Base-by-base conservation (phyloP, 495 filamentous ascomycete genomes). In the Xylaria grammica region DNA sequence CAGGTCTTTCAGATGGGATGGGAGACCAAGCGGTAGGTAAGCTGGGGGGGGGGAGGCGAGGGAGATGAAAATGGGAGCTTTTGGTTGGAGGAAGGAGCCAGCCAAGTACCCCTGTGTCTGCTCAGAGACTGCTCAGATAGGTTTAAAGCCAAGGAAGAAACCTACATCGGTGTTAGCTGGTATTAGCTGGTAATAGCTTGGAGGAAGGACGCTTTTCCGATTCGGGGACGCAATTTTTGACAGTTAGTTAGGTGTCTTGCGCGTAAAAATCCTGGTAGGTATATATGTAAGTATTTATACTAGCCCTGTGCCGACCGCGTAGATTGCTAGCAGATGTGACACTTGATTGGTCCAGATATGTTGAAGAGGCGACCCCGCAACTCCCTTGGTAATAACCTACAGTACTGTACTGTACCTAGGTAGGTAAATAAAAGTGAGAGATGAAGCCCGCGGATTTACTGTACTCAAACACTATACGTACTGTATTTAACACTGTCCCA, bases 191-290 rank as follows among this genome's bases (percentile, higher is more conserved):
- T 4, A 26, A 30, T 15, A 42, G 27, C 11, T 1, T 19, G 7
- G 32, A 32, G 52, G n/a, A 20, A 42, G 40, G 40, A 17, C 8
- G 54, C 27, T 36, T 46, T 34, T 51, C 58, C 30, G n/a, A 51
- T 60, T 42, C 26, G 15, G 46, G 57, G 24, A 38, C 22, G 44
- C 20, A 52, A 50, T 51, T 61, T 61, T 32, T 59, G 54, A n/a
- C n/a, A 22, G 44, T n/a, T n/a, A n/a, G n/a, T n/a, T n/a, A n/a
- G n/a, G n/a, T 48, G 42, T 27, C 27, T 36, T 22, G 26, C 26
- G 13, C 24, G 44, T 17, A 60, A 34, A 48, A 42, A 30, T 26
- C 27, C 50, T 27, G 17, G 50, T 34, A 52, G 4, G 26, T 50
- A n/a, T n/a, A n/a, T n/a, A n/a, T n/a, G n/a, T n/a, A n/a, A n/a